phyloP scores from a whole-genome alignment of 352 stramenopile genomes.

The Phytophthora fragariaefolia region DNA sequence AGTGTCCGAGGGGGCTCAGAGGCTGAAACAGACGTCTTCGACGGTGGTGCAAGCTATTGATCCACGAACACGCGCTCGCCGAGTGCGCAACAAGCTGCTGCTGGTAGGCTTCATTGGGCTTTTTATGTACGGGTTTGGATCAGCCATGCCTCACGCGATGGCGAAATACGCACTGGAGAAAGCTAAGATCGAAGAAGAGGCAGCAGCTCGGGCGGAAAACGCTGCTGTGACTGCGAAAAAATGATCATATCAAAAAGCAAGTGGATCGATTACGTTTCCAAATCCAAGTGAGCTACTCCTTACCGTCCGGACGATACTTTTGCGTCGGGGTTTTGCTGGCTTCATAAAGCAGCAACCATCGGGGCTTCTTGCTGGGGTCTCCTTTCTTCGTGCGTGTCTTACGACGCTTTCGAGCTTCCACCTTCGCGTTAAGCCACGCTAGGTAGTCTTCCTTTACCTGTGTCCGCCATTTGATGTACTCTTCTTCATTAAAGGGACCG shows the following conservation, averaged over 20 bases:
- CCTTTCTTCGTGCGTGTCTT: conserved; percentile 52
- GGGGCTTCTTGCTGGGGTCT: conserved; percentile 63
- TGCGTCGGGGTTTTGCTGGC: conserved; percentile 49
- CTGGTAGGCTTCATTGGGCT: conserved; percentile 66
- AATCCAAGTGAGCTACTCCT: conserved; percentile 33
- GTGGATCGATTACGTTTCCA: conserved; percentile 10
- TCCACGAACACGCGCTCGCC: conserved; percentile 43
- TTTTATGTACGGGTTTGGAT: conserved; percentile 81
- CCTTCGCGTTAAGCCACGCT: conserved; percentile 69
- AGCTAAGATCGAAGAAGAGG: conserved; percentile 58
- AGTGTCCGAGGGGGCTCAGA: conserved; percentile 48
- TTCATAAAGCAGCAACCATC: conserved; percentile 76
- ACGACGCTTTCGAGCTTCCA: conserved; percentile 56
- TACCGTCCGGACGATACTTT: conserved; percentile 43
- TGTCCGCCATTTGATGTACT: conserved; percentile 73
- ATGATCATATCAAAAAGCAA: conserved; percentile 16
- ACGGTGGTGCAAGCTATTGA: conserved; percentile 62
- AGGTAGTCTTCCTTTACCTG: conserved; percentile 81
- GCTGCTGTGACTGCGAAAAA: conserved; percentile 21
- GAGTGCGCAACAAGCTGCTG: conserved; percentile 65
- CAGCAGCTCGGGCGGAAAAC: conserved; percentile 15
- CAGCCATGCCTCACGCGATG: conserved; percentile 64
- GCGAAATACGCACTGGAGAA: conserved; percentile 73
- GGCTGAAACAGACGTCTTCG: conserved; percentile 57
- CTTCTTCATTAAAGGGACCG: conserved; percentile 55